phyloP scores from a whole-genome alignment of 2,329 filamentous ascomycete genomes.

The Aurifilum marmelostoma region DNA sequence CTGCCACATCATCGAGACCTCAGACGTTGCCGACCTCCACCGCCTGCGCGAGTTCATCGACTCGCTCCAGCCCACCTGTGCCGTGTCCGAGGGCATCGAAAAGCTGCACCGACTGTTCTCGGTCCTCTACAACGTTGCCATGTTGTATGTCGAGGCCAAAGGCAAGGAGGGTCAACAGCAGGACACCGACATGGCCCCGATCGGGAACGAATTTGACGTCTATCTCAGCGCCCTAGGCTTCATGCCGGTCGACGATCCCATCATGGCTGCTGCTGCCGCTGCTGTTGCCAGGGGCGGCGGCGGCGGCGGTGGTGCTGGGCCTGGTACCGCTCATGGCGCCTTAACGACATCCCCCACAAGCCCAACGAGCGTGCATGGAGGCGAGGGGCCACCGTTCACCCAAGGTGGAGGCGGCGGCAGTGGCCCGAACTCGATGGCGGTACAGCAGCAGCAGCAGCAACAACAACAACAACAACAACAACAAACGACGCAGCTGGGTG shows the following conservation, averaged over 20 bases:
- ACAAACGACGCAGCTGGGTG: constrained; percentile 55
- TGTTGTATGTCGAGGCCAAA: constrained; percentile 65
- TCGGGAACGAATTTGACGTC: constrained; percentile 65
- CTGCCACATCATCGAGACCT: constrained; percentile 60
- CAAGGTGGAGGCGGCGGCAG: constrained; percentile 2
- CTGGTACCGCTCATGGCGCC: constrained; percentile 24
- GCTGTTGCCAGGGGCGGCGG: constrained; percentile 21
- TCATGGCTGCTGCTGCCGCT: neutral
- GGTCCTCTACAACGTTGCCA: constrained; percentile 64
- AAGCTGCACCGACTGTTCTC: constrained; percentile 65
- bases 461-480: neutral
- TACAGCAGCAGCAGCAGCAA: neutral
- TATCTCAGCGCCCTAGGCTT: constrained; percentile 68
- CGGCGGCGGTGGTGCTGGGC: constrained; percentile 12
- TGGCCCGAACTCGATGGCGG: constrained; percentile 14
- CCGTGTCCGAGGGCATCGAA: constrained; percentile 60
- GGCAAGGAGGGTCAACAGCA: constrained; percentile 54
- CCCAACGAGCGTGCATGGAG: constrained; percentile 15
- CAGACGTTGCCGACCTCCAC: constrained; percentile 54
- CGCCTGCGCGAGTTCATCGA: constrained; percentile 59
- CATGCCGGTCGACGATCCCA: constrained; percentile 45
- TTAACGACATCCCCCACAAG: constrained; percentile 13
- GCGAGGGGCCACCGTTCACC: constrained; percentile 20
- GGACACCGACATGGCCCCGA: constrained; percentile 50
- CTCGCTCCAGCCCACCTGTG: constrained; percentile 55